These are phyloP conservation scores for Salix dunnii DNA, from an alignment of 345 rosid species.

Conservation along the genomic window DNA sequence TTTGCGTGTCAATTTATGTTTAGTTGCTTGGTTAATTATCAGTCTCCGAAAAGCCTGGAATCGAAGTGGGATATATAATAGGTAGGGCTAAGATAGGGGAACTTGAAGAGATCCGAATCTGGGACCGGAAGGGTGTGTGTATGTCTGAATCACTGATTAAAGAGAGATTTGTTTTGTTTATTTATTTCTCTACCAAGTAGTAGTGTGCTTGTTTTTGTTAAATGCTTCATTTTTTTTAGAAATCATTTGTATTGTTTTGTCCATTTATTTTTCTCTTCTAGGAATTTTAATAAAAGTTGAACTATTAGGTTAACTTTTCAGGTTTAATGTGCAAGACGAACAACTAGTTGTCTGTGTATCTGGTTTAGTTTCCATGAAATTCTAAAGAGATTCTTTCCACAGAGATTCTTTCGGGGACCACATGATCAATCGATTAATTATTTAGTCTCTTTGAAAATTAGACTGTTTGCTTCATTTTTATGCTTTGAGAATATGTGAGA, in stretches of 20 bases:
- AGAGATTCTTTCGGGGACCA: not conserved
- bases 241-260: not conserved
- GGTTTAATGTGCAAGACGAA: not conserved
- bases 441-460: not conserved
- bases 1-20: not conserved
- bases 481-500: not conserved
- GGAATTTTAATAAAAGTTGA: not conserved
- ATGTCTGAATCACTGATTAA: not conserved
- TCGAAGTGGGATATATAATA: not conserved
- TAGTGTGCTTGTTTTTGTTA: not conserved
- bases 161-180: not conserved
- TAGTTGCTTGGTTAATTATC: not conserved
- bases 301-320: not conserved
- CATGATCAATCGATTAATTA: not conserved
- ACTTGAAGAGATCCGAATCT: not conserved
- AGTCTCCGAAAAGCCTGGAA: not conserved
- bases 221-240: not conserved
- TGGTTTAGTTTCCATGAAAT: not conserved
- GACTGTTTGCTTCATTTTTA: not conserved
- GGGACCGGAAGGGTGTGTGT: not conserved
- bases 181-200: not conserved
- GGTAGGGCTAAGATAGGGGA: not conserved
- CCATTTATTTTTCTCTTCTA: not conserved
- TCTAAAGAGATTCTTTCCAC: not conserved
- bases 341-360: not conserved